Evolutionary conservation across 768 basidiomycete genomes (phyloP).

Genomic region (Tephrocybe sp.): DNA sequence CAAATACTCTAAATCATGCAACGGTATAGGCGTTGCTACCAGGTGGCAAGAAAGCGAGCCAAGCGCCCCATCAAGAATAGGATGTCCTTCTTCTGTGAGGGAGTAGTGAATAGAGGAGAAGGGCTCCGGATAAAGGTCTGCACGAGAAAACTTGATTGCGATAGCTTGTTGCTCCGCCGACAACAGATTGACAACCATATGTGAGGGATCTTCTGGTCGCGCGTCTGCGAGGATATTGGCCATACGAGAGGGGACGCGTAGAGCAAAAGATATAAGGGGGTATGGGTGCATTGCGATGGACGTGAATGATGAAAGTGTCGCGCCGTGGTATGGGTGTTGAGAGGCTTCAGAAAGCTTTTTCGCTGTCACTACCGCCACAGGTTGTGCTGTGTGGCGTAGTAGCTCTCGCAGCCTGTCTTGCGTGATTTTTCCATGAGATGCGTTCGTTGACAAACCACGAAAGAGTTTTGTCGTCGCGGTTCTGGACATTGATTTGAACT

Average conservation of each 20-base stretch:
- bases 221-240: conserved; percentile 53
- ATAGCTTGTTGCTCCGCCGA: conserved; percentile 61
- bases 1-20: conserved; percentile 53
- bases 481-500: conserved; percentile 13
- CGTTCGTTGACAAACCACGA: conserved; percentile 14
- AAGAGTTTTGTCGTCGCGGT: conserved; percentile 12
- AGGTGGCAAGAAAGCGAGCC: conserved; percentile 77
- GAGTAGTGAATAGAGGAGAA: conserved; percentile 33
- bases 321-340: conserved; percentile 65
- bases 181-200: conserved; percentile 82
- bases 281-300: conserved; percentile 89
- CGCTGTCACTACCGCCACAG: conserved; percentile 84
- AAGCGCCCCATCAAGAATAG: conserved; percentile 56
- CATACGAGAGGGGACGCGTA: conserved; percentile 89
- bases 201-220: conserved; percentile 28
- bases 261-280: conserved; percentile 86
- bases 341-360: conserved; percentile 42
- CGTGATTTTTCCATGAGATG: conserved; percentile 9
- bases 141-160: conserved; percentile 72
- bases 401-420: conserved; percentile 48
- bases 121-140: conserved; percentile 65
- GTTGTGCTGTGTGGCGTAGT: conserved; percentile 77
- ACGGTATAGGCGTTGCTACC: conserved; percentile 56
- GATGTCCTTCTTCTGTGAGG: conserved; percentile 53
- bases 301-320: conserved; percentile 91